Evolutionary conservation across 805 yeast species (phyloP), one percentile per base, ranked within the genome.

Genomic region (Metschnikowia sp.): DNA sequence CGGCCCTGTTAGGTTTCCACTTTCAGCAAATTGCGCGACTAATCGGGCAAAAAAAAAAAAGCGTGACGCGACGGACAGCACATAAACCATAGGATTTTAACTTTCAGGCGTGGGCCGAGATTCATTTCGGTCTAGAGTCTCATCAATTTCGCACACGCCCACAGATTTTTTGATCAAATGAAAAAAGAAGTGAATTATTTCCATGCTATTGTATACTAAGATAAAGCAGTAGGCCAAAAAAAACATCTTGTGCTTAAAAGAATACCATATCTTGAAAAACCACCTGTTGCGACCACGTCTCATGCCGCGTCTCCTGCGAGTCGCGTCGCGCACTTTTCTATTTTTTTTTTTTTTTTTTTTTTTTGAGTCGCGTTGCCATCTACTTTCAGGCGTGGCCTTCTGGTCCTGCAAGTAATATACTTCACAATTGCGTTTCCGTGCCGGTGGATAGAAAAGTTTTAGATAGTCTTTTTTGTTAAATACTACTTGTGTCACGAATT

Each of bases 241-340:
- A 22, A 6, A 22, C 6, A 4, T 6, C 6, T 22, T 22, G 22
- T 22, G 22, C 22, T 4, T 22, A 22, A 6, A 22, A 22, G 2
- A 6, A 4, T 6, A 22, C 22, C 6, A 6, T 22, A 22, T 6
- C 6, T 4, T 4, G 4, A 22, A 22, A 22, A 22, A 22, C 6
- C 22, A 22, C 6, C 22, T 22, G 22, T 2, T 6, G 22, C 22
- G 22, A 15, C 12, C n/a, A 36, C 19, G 28, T 31, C 44, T n/a
- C 38, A 8, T 10, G 10, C 1, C 45, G 39, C 47, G 34, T 36
- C 48, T 45, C 48, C 48, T 45, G 44, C 44, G 38, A 39, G 13
- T 39, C 48, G 48, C 48, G 48, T 45, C 48, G 48, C 48, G 48
- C 40, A 37, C 9, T 31, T 32, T 22, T 31, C 8, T 15, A 5